Base-by-base conservation (phyloP, 2,329 filamentous ascomycete genomes). In the Hortaea werneckii region DNA sequence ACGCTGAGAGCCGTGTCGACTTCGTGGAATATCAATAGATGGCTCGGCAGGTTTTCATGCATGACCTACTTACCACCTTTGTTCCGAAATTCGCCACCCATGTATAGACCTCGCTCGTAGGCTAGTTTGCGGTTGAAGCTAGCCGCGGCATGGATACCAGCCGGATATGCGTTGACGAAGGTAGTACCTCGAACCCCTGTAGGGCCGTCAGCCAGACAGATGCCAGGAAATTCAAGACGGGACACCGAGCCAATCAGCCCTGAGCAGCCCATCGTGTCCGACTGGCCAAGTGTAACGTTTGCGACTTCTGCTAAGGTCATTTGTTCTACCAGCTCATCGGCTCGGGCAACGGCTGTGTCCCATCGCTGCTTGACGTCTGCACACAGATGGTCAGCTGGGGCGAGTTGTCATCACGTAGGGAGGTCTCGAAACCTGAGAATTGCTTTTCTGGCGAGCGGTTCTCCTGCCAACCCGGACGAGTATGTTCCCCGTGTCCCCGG, bases 61-160 rank as follows among this genome's bases (percentile, higher is more conserved):
- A 20, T 20, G 20, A 20, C 20, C 20, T 20, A 20, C 20, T 20
- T 20, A 20, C 20, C 20, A 20, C 20, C 59, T 35, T 62, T 62
- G n/a, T 52, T 58, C 5, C 48, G 49, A 43, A 57, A 59, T 41
- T 62, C 59, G 8, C 65, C 66, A 0, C 73, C 77, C 65, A 80
- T 74, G 29, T 72, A 69, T 4, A 65, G 62, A 0, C 67, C 77
- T 9, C 75, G 64, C 12, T 67, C 61, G 41, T 77, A 72, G 0
- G 76, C 72, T 38, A 80, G 57, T 9, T 70, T 68, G 44, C 64
- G 67, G 47, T 80, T 75, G 76, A 77, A 80, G 1, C 63, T 58
- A 3, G 67, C 64, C 3, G 64, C 68, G 1, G 64, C 58, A 6
- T 12, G 13, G 4, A 39, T 39, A 26, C 37, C 37, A 12, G 37